phyloP scores from a whole-genome alignment of 1,139 yeast species.

The Meyerozyma athensensis region DNA sequence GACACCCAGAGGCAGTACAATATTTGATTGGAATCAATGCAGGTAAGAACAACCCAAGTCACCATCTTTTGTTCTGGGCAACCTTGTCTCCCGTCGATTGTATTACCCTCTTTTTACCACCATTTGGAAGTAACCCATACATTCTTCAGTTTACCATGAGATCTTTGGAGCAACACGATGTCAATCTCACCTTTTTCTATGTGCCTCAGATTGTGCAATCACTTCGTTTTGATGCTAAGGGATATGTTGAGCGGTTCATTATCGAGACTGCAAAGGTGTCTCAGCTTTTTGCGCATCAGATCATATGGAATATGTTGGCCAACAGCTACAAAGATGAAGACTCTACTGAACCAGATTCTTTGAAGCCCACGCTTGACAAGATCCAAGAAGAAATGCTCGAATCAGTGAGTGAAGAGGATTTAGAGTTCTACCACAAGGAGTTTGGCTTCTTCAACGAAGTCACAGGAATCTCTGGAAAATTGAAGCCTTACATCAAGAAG shows the following conservation, averaged over 20 bases:
- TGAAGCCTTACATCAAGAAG: conserved; percentile 89
- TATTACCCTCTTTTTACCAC: conserved; percentile 78
- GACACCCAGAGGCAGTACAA: conserved; percentile 61
- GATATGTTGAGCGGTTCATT: conserved; percentile 85
- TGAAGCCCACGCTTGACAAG: conserved; percentile 78
- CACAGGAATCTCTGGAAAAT: conserved; percentile 87
- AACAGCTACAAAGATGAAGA: conserved; percentile 91
- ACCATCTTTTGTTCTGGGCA: conserved; percentile 64
- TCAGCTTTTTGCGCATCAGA: conserved; percentile 92
- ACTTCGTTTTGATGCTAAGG: conserved; percentile 73
- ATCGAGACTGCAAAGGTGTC: conserved; percentile 89
- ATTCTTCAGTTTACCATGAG: conserved; percentile 86
- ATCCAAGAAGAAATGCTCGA: conserved; percentile 65
- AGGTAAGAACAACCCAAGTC: conserved; percentile 34
- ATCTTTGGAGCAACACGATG: conserved; percentile 84
- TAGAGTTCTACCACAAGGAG: conserved; percentile 70
- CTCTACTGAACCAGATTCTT: conserved; percentile 67
- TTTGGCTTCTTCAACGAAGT: conserved; percentile 88
- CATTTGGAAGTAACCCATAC: conserved; percentile 61
- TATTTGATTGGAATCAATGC: conserved; percentile 47
- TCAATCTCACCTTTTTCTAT: conserved; percentile 85
- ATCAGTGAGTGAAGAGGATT: conserved; percentile 57
- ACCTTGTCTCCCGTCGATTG: conserved; percentile 82
- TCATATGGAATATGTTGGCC: conserved; percentile 97
- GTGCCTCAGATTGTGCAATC: conserved; percentile 98